These are phyloP conservation scores for Mytilinidion resinicola DNA, from an alignment of 495 filamentous ascomycete genomes.

Conservation along the genomic window DNA sequence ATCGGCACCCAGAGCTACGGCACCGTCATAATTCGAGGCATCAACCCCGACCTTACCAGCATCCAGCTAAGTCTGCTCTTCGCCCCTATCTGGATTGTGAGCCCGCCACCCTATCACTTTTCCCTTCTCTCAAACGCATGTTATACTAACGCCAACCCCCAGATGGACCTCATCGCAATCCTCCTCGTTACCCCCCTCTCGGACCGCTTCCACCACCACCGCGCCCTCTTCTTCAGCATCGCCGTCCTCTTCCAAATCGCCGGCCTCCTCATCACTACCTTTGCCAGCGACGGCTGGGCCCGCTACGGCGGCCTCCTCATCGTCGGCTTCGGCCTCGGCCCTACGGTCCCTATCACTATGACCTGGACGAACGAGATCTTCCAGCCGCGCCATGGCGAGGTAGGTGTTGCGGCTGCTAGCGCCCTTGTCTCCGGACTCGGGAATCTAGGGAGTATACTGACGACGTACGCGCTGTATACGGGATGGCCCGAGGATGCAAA, in stretches of 20 bases:
- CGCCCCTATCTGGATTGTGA: conserved; percentile 86
- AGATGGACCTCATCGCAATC: conserved; percentile 86
- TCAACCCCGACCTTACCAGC: conserved; percentile 62
- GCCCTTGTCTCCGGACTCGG: conserved; percentile 81
- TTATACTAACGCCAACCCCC: neutral
- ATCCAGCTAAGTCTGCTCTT: conserved; percentile 75
- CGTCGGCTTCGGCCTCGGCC: conserved; percentile 84
- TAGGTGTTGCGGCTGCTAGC: conserved; percentile 82
- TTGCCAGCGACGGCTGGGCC: conserved; percentile 64
- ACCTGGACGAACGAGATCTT: conserved; percentile 90
- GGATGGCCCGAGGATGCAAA: conserved; percentile 72
- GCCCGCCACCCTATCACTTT: no score
- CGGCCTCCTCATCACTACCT: conserved; percentile 73
- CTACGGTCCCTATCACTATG: conserved; percentile 89
- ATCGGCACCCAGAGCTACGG: conserved; percentile 84
- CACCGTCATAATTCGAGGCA: conserved; percentile 75
- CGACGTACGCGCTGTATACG: conserved; percentile 82
- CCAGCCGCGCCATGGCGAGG: conserved; percentile 81
- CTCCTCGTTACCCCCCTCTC: conserved; percentile 78
- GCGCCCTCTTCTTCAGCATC: conserved; percentile 75
- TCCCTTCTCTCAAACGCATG: no score
- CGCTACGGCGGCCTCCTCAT: conserved; percentile 84
- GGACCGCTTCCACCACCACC: conserved; percentile 77
- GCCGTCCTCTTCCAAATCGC: conserved; percentile 73
- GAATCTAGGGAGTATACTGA: conserved; percentile 77